Base-by-base conservation (phyloP, 805 yeast genomes). In the Pichia cabralensis region DNA sequence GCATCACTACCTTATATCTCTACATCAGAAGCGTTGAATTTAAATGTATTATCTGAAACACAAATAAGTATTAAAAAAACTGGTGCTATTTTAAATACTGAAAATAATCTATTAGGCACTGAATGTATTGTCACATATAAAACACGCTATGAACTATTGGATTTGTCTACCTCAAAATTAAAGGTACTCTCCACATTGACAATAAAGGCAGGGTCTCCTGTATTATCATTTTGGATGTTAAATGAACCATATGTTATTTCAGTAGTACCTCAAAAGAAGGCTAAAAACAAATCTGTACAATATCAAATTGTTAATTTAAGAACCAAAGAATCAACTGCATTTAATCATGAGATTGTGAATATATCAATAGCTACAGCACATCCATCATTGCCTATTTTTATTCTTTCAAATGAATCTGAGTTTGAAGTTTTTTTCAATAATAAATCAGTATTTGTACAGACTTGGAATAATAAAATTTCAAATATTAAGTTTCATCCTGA, bases 401-500 rank as follows among this genome's bases (percentile, higher is more conserved):
- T 43, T 10, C 3, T 39, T 3, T 15, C 31, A 7, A 28, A 14
- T 10, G 6, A 17, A 16, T 28, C 26, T 5, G 40, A 39, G 20
- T 22, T 42, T 21, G 31, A 34, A 10, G 33, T 42, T 12, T 36
- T 24, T 19, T 31, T 14, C 23, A 20, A 41, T 22, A 19, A 31
- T 15, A 24, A 29, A 10, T 16, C 21, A 4, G 26, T 41, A 14
- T 45, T 41, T 26, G 30, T 24, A 10, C 39, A 41, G 8, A 13
- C 30, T 17, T 18, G 26, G 13, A 36, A 25, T 14, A 9, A 25
- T 5, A 19, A 19, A 1, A 10, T 41, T 10, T 18, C 14, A 3
- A n/a, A 28, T n/a, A 42, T 38, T 4, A 35, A 40, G 7, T 31
- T 47, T 11, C 51, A 47, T 30, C 36, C 39, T 9, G 51, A 47